Base-by-base conservation (phyloP, 2,329 filamentous ascomycete species). In the Aspergillus sp. region DNA sequence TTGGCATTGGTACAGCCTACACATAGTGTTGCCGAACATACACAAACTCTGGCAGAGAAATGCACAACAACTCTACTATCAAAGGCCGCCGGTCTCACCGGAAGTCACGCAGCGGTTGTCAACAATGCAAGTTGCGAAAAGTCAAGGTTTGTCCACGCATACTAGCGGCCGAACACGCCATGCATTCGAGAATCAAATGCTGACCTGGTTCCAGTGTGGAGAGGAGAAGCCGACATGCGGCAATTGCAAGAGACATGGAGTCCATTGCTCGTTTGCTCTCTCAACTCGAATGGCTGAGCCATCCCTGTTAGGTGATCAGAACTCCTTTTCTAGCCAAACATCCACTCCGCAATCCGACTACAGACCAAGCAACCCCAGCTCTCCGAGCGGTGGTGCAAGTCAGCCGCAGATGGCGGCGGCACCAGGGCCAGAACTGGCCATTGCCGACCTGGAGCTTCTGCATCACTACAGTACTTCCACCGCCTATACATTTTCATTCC, bases 401-500 rank as follows among this genome's bases (percentile, higher is more conserved):
- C 45, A 30, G 13, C 21, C 23, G 23, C 28, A 30, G 32, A 4
- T 52, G 10, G 52, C 13, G 10, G 48, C 52, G n/a, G 48, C 52
- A 15, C 19, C 62, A 8, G 30, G 30, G 10, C 28, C 59, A 3
- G 60, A 52, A 9, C 32, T 70, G 15, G 61, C 58, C 23, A 63
- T 81, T 1, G 66, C 78, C 10, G 81, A 85, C 49, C 74, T 85
- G 8, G 82, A 85, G 63, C 76, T 86, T 1, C 73, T 86, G 6
- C 82, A 85, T 65, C 82, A 85, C 69, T 85, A 78, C 63, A 79
- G 77, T 48, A 81, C 78, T 0, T 79, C 78, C 9, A 85, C 83
- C 0, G 78, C 77, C 55, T 72, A 76, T n/a, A 84, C 82, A 0
- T 69, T 85, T 3, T 78, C 78, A 4, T 72, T 70, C 6, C 76